Evolutionary conservation across 2,329 filamentous ascomycete genomes (phyloP), one percentile per base, ranked within the genome.

Genomic region (Herpotrichia juniperi): DNA sequence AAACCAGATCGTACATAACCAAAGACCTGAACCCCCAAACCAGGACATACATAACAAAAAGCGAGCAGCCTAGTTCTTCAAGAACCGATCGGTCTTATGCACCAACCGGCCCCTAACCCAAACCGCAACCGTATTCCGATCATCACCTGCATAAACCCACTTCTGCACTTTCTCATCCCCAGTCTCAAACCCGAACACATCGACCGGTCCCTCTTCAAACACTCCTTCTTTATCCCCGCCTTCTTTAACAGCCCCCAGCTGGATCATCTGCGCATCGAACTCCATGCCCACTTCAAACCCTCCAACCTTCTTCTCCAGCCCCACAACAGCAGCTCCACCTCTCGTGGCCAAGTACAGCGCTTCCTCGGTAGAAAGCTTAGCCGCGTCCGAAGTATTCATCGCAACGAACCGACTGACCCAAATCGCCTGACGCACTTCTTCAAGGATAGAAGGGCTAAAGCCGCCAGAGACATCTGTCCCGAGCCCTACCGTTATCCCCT

Each of bases 111-210:
- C 94, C 69, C 82, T 86, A 1, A 97, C 92, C 93, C 93, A 99
- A 4, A 99, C 94, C 61, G 82, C 86, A 63, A 82, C 82, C 2
- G 92, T 93, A 73, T 97, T 97, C 61, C 93, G 81, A 75, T 97
- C 94, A 78, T 97, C 93, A 0, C 94, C 94, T 59, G 85, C 89
- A 76, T 90, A 99, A 55, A 97, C 79, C 94, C 94, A 99, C 79
- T 99, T 99, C 46, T 91, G 90, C 10, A 97, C 77, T 66, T 80
- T 85, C 66, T 97, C 91, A 32, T 88, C 85, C 91, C 90, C 96
- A n/a, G 69, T 84, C 81, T 97, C 93, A 84, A 88, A 91, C 1
- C 92, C 93, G 78, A 97, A 99, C 0, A 97, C 73, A 73, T 97
- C 92, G 0, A 97, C 91, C 42, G 87, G 86, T 0, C 88, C 87